Percentiles rank a stretch among this genome's conserved stretches.
These are phyloP conservation scores for Exobasidium rhododendri DNA, from an alignment of 1,284 basidiomycete genomes.

Conservation along the genomic window DNA sequence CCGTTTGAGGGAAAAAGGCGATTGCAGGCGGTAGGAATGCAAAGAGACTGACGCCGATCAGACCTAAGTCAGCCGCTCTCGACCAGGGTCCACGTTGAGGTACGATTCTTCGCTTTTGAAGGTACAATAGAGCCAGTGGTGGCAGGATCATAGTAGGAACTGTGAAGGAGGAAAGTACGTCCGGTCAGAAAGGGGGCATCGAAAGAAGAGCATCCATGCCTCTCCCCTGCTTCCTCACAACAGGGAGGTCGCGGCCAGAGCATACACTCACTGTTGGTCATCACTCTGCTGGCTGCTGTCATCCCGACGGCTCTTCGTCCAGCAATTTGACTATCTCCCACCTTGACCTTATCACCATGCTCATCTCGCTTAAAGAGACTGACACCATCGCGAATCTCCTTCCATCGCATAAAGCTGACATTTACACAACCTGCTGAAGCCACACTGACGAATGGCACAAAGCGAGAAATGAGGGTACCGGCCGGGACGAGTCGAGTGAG, in stretches of 20 bases:
- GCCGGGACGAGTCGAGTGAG: slow-evolving; percentile 58
- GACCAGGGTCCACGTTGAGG: slow-evolving; percentile 27
- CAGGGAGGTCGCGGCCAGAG: not conserved
- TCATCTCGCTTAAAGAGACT: slow-evolving; percentile 56
- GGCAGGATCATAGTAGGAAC: slow-evolving; percentile 60
- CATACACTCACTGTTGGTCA: slow-evolving; percentile 60
- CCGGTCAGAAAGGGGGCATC: not conserved
- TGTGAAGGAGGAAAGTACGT: not conserved
- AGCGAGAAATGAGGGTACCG: slow-evolving; percentile 50
- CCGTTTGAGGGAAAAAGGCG: slow-evolving; percentile 61
- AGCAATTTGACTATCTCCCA: slow-evolving; percentile 58
- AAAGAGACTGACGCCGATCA: slow-evolving; percentile 59
- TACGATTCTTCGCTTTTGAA: slow-evolving; percentile 40
- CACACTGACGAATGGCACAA: slow-evolving; percentile 61
- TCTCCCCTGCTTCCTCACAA: too few relatives aligned
- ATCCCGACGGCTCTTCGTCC: slow-evolving; percentile 60
- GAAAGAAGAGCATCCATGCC: too few relatives aligned
- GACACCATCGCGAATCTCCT: slow-evolving; percentile 61
- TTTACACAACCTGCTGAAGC: slow-evolving; percentile 52
- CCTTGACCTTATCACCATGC: slow-evolving; percentile 39
- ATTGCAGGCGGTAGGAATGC: slow-evolving; percentile 62
- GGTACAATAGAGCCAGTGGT: slow-evolving; percentile 58
- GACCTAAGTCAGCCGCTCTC: slow-evolving; percentile 27
- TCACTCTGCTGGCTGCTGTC: slow-evolving; percentile 59
- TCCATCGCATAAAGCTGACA: slow-evolving; percentile 60